Evolutionary conservation across 352 stramenopile genomes (phyloP), one percentile per base, ranked within the genome.

Genomic region (Thraustochytrium sp.): DNA sequence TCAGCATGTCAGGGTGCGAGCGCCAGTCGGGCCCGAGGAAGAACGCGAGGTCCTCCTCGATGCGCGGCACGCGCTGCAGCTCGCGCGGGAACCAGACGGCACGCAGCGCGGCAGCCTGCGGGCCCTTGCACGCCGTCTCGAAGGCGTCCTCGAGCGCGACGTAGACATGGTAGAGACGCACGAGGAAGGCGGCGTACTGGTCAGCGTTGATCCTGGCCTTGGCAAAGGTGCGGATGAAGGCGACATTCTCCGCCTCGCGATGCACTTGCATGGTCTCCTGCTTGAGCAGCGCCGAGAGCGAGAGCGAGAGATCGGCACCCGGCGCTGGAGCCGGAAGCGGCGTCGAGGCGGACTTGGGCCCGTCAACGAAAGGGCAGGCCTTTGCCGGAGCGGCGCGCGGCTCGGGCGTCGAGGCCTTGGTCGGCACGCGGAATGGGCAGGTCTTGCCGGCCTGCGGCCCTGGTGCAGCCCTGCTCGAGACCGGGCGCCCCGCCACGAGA

Each of bases 201-300:
- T 90, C 76, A 0, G 89, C 84, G 74, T 91, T 88, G 82, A 93
- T 92, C 37, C 89, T 89, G 11, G 90, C 89, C 48, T 89, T 86
- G 65, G 93, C 88, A 76, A 94, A 93, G 40, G 92, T 89, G 51
- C 89, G 87, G 29, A 94, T 89, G 85, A 94, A 94, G 68, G 91
- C 87, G 0, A 94, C 91, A 59, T 90, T 89, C 85, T 94, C 91
- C 0, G 91, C 91, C 46, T 91, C 90, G 55, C 88, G 61, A 76
- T 94, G 91, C 13, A 90, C 89, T 31, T 88, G 82, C 40, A 88
- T 87, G 2, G 91, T 94, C 44, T 90, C 90, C 13, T 85, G 86
- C 84, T 94, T 93, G 18, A 94, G 84, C 13, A 86, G 85, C 55
- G 89, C 61, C 9, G 89, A 91, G 9, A 94, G 86, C 4, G 40